Percentiles rank a stretch among this genome's conserved stretches.
Conservation (phyloP, 73 alveolate species). For the Durusdinium trenchii region DNA sequence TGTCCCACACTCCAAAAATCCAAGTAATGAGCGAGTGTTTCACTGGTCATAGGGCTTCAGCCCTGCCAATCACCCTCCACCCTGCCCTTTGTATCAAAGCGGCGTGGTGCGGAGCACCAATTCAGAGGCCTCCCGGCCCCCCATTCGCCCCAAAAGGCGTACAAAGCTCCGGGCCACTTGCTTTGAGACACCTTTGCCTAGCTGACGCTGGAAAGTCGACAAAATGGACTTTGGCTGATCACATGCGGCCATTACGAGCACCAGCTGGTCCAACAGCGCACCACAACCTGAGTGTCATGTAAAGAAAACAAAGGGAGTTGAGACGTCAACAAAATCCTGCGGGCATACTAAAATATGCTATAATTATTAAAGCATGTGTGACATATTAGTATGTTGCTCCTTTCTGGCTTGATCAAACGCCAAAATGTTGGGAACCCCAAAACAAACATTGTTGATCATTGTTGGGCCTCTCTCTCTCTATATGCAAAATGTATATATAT, state of each 20-base stretch:
- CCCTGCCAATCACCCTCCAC: no score
- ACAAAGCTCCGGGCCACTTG: constrained; percentile 88
- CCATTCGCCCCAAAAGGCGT: constrained; percentile 34
- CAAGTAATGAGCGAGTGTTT: background rate
- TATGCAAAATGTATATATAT: no score
- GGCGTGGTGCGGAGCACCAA: no score
- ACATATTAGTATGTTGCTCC: no score
- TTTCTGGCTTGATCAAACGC: no score
- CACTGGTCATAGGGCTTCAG: no score
- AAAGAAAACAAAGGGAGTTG: no score
- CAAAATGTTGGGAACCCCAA: no score
- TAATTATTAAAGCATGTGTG: background rate
- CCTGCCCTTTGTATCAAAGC: no score
- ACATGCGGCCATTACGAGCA: constrained; percentile 22
- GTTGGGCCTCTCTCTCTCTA: no score
- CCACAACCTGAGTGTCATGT: background rate
- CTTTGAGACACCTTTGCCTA: constrained; percentile 57
- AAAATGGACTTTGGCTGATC: background rate
- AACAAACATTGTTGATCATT: no score
- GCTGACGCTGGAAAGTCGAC: background rate
- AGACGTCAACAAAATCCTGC: background rate
- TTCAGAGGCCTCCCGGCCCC: background rate
- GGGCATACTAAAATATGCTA: no score
- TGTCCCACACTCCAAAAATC: background rate
- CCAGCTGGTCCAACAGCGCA: constrained; percentile 32